A percentile compares a stretch with the other conserved stretches of the same genome.
phyloP scores from a whole-genome alignment of 2,329 filamentous ascomycete genomes.

The Knufia petricola region DNA sequence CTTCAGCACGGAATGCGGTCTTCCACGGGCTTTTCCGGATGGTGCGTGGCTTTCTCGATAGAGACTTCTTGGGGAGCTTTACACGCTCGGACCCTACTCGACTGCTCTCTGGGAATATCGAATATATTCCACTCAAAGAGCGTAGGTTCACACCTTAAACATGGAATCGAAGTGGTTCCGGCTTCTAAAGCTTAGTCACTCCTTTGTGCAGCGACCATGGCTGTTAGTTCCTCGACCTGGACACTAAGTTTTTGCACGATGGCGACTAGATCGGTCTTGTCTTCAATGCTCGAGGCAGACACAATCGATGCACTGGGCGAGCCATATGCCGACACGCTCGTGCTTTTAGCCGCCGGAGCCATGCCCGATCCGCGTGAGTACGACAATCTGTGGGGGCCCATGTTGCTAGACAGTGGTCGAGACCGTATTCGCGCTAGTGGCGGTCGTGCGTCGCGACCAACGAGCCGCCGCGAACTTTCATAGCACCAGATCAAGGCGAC shows the following conservation, averaged over 20 bases:
- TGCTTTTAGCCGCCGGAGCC: conserved; percentile 2
- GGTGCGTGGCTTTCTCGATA: too few species aligned
- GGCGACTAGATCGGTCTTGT: conserved; percentile 17
- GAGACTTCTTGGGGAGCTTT: too few species aligned
- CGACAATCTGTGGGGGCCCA: neutral
- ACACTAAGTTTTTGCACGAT: conserved; percentile 21
- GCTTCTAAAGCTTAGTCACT: conserved; percentile 17
- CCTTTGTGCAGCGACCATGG: conserved; percentile 22
- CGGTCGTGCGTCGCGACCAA: conserved; percentile 21
- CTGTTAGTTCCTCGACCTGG: conserved; percentile 22
- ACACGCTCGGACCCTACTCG: too few species aligned
- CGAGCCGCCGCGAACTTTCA: conserved; percentile 31
- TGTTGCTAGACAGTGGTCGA: conserved; percentile 1
- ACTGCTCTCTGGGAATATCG: too few species aligned
- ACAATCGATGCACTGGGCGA: neutral
- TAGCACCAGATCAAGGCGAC: conserved; percentile 50
- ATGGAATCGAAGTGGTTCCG: neutral
- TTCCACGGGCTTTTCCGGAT: too few species aligned
- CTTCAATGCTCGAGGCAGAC: conserved; percentile 17
- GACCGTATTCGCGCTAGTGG: conserved; percentile 10
- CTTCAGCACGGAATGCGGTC: neutral
- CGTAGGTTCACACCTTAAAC: neutral
- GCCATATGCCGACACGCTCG: neutral
- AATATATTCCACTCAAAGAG: neutral
- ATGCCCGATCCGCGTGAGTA: neutral